Percentiles rank a stretch among this genome's conserved stretches.
These are phyloP conservation scores for Meyerozyma athensensis DNA, from an alignment of 1,139 yeast species.

Conservation along the genomic window DNA sequence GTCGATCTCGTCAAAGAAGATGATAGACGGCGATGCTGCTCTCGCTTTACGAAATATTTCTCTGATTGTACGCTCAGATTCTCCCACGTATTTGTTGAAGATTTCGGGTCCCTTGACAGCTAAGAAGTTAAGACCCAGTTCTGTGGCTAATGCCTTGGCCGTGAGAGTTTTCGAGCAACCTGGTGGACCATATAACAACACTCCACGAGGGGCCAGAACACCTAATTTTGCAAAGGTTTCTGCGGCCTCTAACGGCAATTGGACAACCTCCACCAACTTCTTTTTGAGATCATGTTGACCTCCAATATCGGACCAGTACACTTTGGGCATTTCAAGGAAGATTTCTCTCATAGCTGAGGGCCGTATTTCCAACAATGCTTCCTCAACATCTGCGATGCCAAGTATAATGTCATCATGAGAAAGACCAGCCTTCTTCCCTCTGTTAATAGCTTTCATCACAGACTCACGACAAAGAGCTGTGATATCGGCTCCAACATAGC, in stretches of 20 bases:
- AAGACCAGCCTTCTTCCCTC: conserved; percentile 35
- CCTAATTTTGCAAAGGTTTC: conserved; percentile 75
- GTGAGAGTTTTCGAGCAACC: conserved; percentile 94
- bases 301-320: conserved; percentile 91
- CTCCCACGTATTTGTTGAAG: conserved; percentile 92
- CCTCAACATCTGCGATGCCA: conserved; percentile 50
- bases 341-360: conserved; percentile 98
- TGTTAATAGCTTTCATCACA: conserved; percentile 75
- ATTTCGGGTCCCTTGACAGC: conserved; percentile 97
- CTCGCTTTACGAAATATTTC: conserved; percentile 89
- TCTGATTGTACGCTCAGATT: conserved; percentile 82
- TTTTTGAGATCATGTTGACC: conserved; percentile 83
- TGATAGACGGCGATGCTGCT: conserved; percentile 88
- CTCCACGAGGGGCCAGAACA: conserved; percentile 87
- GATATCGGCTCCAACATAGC: conserved; percentile 84
- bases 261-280: conserved; percentile 83
- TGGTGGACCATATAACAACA: conserved; percentile 89
- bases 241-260: conserved; percentile 82
- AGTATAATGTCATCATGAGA: conserved; percentile 26
- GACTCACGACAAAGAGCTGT: conserved; percentile 85
- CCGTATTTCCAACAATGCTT: conserved; percentile 70
- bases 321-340: conserved; percentile 89
- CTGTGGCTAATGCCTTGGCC: conserved; percentile 93
- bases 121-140: conserved; percentile 84
- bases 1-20: conserved; percentile 93